phyloP scores from a whole-genome alignment of 139 green algal genomes.

The Diplosphaera chodatii region DNA sequence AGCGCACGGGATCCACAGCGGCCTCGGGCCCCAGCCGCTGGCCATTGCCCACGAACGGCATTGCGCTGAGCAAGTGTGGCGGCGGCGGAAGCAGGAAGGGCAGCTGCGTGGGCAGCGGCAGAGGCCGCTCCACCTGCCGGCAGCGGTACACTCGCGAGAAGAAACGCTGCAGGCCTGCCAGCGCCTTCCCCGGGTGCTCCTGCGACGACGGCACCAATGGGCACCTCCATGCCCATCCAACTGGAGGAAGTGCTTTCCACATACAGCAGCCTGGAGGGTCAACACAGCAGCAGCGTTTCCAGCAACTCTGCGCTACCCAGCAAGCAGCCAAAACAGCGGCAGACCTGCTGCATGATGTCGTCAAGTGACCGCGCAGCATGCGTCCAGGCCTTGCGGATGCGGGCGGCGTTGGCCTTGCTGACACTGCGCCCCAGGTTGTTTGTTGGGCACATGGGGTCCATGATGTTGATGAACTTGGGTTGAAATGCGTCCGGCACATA shows the following conservation, averaged over 20 bases:
- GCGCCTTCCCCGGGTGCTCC: neutral
- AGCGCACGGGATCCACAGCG: too few species aligned
- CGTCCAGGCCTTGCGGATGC: slow-evolving; percentile 71
- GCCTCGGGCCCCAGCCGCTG: too few species aligned
- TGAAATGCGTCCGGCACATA: slow-evolving; percentile 32
- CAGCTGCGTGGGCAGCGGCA: neutral
- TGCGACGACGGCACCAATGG: neutral
- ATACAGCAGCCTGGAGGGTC: too few species aligned
- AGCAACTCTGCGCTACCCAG: too few species aligned
- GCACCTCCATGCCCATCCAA: too few species aligned
- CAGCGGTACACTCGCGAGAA: neutral
- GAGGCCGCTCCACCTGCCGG: neutral
- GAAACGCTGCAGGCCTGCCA: neutral
- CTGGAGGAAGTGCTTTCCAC: too few species aligned
- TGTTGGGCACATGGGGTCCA: slow-evolving; percentile 86
- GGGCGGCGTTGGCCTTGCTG: slow-evolving; percentile 61
- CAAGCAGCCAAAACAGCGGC: too few species aligned
- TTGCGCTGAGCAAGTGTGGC: neutral
- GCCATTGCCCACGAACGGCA: neutral
- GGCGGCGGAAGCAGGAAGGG: neutral
- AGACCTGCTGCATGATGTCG: slow-evolving; percentile 31
- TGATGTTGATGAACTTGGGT: slow-evolving; percentile 79
- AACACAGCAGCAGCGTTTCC: too few species aligned
- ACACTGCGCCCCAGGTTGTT: slow-evolving; percentile 96
- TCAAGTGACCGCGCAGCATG: slow-evolving; percentile 49